Evolutionary conservation across 2,329 filamentous ascomycete genomes (phyloP).

Genomic region (Didymella segeticola): DNA sequence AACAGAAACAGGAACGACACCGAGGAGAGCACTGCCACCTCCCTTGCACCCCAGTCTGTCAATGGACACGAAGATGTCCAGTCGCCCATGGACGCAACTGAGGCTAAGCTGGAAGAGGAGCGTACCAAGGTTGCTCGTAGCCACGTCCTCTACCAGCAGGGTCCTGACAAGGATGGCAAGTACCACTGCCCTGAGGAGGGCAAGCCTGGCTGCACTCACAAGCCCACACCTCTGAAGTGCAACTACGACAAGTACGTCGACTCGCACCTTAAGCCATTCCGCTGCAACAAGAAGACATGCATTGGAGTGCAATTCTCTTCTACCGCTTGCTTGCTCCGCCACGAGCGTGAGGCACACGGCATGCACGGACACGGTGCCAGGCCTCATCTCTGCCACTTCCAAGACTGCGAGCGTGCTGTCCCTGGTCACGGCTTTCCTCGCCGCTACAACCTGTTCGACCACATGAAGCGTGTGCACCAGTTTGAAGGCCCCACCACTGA

Average conservation of each 20-base stretch:
- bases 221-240: conserved; percentile 95
- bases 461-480: conserved; percentile 93
- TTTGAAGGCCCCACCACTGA: conserved; percentile 53
- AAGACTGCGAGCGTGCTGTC: conserved; percentile 83
- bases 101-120: conserved; percentile 47
- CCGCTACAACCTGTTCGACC: conserved; percentile 94
- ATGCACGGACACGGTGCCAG: conserved; percentile 95
- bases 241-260: conserved; percentile 99
- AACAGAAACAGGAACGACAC: conserved; percentile 32
- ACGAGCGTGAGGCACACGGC: conserved; percentile 94
- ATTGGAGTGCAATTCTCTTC: conserved; percentile 90
- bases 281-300: conserved; percentile 86
- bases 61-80: conserved; percentile 40
- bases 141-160: conserved; percentile 74
- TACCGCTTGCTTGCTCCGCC: conserved; percentile 90
- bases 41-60: conserved; percentile 33
- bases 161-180: conserved; percentile 73
- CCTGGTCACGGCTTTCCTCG: conserved; percentile 89
- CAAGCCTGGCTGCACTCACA: conserved; percentile 79
- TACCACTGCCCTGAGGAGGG: conserved; percentile 93
- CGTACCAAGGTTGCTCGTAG: conserved; percentile 51
- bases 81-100: conserved; percentile 37
- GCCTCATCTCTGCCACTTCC: conserved; percentile 86
- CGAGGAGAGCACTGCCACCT: conserved; percentile 34
- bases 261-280: conserved; percentile 94